These are phyloP conservation scores for Fusarium anguioides DNA, from an alignment of 2,329 filamentous ascomycete species.

Conservation along the genomic window DNA sequence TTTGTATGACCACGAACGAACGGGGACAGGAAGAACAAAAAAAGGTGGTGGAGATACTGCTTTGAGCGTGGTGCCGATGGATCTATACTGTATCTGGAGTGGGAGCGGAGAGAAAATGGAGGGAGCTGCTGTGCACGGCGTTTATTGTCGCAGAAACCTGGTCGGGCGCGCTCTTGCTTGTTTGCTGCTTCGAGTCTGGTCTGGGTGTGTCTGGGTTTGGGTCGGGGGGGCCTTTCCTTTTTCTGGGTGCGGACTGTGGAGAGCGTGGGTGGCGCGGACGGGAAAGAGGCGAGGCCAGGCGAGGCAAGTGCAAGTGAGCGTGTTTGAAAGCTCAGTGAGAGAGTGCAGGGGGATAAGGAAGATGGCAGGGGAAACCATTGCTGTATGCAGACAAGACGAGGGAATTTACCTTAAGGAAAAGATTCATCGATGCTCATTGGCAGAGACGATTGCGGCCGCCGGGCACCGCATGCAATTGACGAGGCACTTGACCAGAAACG, in stretches of 20 bases:
- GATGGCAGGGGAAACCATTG: constrained; percentile 14
- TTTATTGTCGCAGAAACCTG: constrained; percentile 65
- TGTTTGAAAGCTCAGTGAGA: constrained; percentile 29
- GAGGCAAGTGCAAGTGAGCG: constrained; percentile 40
- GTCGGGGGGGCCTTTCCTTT: constrained; percentile 41
- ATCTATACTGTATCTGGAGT: constrained; percentile 74
- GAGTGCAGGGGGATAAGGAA: constrained; percentile 19
- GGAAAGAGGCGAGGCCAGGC: constrained; percentile 56
- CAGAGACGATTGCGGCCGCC: constrained; percentile 26
- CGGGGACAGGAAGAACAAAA: constrained; percentile 56
- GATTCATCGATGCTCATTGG: constrained; percentile 35
- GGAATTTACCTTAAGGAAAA: constrained; percentile 39
- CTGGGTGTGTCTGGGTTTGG: constrained; percentile 41
- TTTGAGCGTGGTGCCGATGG: constrained; percentile 74
- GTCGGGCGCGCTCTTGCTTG: constrained; percentile 56
- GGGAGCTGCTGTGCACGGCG: constrained; percentile 60
- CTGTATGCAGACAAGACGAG: constrained; percentile 28
- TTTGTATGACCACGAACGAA: too few species aligned
- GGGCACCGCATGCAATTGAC: constrained; percentile 45
- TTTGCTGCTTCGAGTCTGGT: constrained; percentile 55
- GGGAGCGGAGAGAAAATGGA: constrained; percentile 57
- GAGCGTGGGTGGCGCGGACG: constrained; percentile 46
- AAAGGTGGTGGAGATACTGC: constrained; percentile 71
- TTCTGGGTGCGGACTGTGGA: constrained; percentile 44
- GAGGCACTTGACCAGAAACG: constrained; percentile 45